Percentiles rank a stretch among this genome's conserved stretches.
Conservation (phyloP, 768 basidiomycete genomes). For the Serendipita vermifera region DNA sequence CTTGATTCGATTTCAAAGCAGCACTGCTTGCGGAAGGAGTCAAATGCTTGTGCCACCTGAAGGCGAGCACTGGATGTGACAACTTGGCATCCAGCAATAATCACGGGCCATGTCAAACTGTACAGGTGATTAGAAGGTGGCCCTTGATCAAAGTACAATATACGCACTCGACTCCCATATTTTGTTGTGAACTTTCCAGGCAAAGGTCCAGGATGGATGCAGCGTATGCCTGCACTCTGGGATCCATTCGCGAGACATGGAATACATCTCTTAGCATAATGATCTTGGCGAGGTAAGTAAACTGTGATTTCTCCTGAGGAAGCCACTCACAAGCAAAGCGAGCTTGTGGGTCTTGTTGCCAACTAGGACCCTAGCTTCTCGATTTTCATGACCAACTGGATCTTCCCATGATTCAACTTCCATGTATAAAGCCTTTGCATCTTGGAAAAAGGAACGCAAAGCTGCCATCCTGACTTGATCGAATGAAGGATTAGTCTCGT, state of each 20-base stretch:
- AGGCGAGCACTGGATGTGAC: neutral
- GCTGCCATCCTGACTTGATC: neutral
- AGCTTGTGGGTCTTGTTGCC: constrained; percentile 8
- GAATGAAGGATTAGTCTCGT: neutral
- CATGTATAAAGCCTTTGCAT: neutral
- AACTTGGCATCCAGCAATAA: constrained; percentile 9
- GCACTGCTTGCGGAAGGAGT: constrained; percentile 8
- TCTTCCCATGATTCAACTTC: constrained; percentile 8
- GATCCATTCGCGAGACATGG: constrained; percentile 1
- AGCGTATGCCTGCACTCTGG: neutral
- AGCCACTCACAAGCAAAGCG: neutral
- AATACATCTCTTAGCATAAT: neutral
- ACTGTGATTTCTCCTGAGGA: neutral
- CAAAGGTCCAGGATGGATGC: neutral
- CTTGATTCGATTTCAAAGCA: constrained; percentile 9
- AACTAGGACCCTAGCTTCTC: constrained; percentile 3
- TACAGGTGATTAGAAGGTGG: neutral
- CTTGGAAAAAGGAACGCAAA: constrained; percentile 3
- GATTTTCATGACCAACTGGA: neutral
- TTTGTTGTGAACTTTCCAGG: neutral
- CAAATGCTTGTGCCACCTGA: constrained; percentile 7
- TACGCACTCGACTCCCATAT: constrained; percentile 9
- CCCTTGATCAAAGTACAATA: neutral
- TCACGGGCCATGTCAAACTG: constrained; percentile 8
- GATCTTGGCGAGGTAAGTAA: neutral